Percentiles rank a stretch among this genome's conserved stretches.
Evolutionary conservation across 2,329 filamentous ascomycete species (phyloP).

Genomic region (Fusarium sp.): DNA sequence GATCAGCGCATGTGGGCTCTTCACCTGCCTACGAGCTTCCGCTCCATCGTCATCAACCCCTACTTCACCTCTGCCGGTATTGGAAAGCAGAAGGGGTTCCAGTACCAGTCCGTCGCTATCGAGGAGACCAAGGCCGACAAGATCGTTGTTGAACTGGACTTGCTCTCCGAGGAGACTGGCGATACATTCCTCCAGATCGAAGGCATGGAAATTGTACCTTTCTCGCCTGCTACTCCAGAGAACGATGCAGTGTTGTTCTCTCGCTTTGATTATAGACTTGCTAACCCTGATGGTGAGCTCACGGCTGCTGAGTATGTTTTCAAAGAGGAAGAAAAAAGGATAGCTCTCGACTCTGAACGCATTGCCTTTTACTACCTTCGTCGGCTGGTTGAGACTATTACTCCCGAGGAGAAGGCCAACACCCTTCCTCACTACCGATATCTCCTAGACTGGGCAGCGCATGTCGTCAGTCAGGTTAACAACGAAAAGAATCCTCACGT

Average conservation of each 20-base stretch:
- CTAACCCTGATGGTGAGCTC: neutral
- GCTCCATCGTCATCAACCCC: neutral
- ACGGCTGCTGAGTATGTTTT: neutral
- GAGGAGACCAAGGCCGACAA: neutral
- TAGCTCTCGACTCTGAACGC: neutral
- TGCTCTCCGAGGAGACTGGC: neutral
- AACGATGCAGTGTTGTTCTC: neutral
- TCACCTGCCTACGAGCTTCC: conserved; percentile 25
- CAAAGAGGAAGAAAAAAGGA: accelerated
- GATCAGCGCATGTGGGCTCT: conserved; percentile 45
- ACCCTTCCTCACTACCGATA: neutral
- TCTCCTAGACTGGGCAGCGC: accelerated
- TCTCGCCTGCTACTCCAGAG: neutral
- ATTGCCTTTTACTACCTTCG: neutral
- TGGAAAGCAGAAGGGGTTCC: neutral
- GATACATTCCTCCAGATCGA: neutral
- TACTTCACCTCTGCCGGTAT: neutral
- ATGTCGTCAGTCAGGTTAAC: neutral
- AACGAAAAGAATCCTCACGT: neutral
- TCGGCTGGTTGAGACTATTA: neutral
- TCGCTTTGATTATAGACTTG: neutral
- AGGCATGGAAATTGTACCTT: neutral
- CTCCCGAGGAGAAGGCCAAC: neutral
- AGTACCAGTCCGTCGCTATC: neutral
- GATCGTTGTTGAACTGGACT: neutral